Evolutionary conservation across 2,329 filamentous ascomycete species (phyloP), one percentile per base, ranked within the genome.

Genomic region (Calonectria pauciramosa): DNA sequence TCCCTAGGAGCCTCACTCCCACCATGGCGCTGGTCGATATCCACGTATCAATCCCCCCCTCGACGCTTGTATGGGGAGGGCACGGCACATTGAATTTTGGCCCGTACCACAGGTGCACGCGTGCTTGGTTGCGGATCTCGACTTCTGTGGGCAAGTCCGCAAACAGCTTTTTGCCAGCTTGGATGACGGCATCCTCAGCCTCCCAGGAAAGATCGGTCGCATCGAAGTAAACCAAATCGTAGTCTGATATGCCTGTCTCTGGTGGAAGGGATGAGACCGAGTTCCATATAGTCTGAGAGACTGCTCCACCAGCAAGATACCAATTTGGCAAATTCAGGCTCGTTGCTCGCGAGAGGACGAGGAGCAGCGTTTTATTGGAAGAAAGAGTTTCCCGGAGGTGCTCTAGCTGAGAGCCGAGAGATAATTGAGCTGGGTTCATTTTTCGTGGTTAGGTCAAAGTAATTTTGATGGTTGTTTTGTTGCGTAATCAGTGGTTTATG

Each of bases 261-360:
- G 84, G 78, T 4, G 81, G 77, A 8, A 80, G 74, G 9, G 72
- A 60, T 4, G 82, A 82, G 16, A 83, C 73, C 20, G 78, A 73
- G 69, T 86, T 86, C 85, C 85, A 85, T n/a, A 86, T 83, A 0
- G 85, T 85, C 36, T 86, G 85, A 2, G 84, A 85, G 52, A 85
- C 71, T 26, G 83, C 79, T 34, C 84, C 84, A 1, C 81, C 84
- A 1, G 84, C 84, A n/a, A 85, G 80, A 52, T 85, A 85, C 83
- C 83, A 85, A 65, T 83, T 82, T 1, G 83, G 82, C 11, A 84
- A 75, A 20, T 78, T 60, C 28, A 85, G 79, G 1, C 75, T 72
- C 2, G 73, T 70, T 2, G 81, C 80, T 11, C 81, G 81, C 14
- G 75, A 59, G 11, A 85, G 73, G 7, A 85, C 81, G 4, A 68